A percentile compares a stretch with the other conserved stretches of the same genome.
These are phyloP conservation scores for Aureobasidium melanogenum DNA, from an alignment of 2,329 filamentous ascomycete genomes.

Conservation along the genomic window DNA sequence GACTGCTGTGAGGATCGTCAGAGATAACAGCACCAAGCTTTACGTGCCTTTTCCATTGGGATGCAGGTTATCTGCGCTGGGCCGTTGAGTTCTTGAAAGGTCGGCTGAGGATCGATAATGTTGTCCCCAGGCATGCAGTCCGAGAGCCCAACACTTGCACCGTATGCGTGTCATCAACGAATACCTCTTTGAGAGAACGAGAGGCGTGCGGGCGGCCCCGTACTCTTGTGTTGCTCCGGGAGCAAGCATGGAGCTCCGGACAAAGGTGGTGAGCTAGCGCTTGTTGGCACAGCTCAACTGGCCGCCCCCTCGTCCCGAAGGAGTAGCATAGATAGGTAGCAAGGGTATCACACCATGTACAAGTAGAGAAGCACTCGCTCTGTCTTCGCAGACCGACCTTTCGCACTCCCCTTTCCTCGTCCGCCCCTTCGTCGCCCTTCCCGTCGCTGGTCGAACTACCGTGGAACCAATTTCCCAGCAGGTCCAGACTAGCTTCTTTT, in stretches of 20 bases:
- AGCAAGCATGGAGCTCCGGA: slow-evolving; percentile 11
- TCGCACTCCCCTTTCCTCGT: slow-evolving; percentile 13
- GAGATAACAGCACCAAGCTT: background rate
- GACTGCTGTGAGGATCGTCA: background rate
- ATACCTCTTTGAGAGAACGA: background rate
- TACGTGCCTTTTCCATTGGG: slow-evolving; percentile 1
- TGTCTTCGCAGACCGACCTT: background rate
- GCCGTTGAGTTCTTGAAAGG: background rate
- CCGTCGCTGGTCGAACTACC: slow-evolving; percentile 9
- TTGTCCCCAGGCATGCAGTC: slow-evolving; percentile 10
- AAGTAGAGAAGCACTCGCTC: slow-evolving; percentile 2
- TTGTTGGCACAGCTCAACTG: slow-evolving; percentile 11
- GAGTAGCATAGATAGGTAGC: background rate
- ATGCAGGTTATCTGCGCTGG: background rate
- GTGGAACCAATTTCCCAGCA: slow-evolving; percentile 8
- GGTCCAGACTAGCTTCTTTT: slow-evolving; percentile 10
- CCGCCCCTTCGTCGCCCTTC: slow-evolving; percentile 6
- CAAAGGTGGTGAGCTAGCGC: slow-evolving; percentile 9
- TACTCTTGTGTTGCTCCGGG: slow-evolving; percentile 7
- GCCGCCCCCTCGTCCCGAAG: slow-evolving; percentile 9
- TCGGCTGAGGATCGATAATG: background rate
- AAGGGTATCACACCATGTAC: slow-evolving; percentile 1
- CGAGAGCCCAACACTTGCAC: slow-evolving; percentile 8
- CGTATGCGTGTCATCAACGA: slow-evolving; percentile 6
- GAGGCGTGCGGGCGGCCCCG: slow-evolving; percentile 8